Evolutionary conservation across 2,329 filamentous ascomycete species (phyloP), one percentile per base, ranked within the genome.

Genomic region (Rasamsonia emersonii): DNA sequence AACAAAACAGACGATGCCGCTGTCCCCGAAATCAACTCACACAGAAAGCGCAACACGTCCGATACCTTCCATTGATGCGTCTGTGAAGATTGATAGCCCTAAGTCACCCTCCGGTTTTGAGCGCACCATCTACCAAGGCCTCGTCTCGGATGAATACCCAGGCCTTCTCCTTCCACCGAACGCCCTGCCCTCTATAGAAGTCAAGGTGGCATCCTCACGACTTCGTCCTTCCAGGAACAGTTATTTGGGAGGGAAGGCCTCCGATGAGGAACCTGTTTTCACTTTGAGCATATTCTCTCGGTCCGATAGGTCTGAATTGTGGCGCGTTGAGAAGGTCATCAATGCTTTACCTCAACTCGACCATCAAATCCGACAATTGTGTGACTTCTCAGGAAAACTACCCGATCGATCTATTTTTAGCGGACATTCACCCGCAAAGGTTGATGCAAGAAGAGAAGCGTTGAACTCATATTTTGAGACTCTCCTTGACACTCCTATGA

Each of bases 261-360:
- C 82, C 13, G 88, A 95, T 36, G 89, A 94, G 51, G 88, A 95
- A 46, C 86, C 88, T 0, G 89, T 96, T 1, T 95, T 96, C 50
- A 94, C 86, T 0, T 67, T 98, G 32, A 88, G 86, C 11, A 67
- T 98, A 20, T 81, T 86, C 47, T 82, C 82, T 7, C 78, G 88
- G 33, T 79, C 78, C 0, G 50, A 56, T 18, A 49, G 50, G 30
- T 38, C 40, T 18, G 89, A 96, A 54, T 67, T 98, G 8, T 96
- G 91, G 89, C 78, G 89, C 18, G 77, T 94, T 5, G 91, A 98
- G 60, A 98, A 98, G 59, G 86, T 93, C 39, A 82, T 84, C 3
- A 65, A 74, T 9, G 86, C 89, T 17, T 66, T 98, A 17, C 73
- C 77, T n/a, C 78, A 80, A 42, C 68, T 98, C 20, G 89, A 96